Evolutionary conservation across 2,329 filamentous ascomycete species (phyloP), one percentile per base, ranked within the genome.

Genomic region (Aspergillus neotritici): DNA sequence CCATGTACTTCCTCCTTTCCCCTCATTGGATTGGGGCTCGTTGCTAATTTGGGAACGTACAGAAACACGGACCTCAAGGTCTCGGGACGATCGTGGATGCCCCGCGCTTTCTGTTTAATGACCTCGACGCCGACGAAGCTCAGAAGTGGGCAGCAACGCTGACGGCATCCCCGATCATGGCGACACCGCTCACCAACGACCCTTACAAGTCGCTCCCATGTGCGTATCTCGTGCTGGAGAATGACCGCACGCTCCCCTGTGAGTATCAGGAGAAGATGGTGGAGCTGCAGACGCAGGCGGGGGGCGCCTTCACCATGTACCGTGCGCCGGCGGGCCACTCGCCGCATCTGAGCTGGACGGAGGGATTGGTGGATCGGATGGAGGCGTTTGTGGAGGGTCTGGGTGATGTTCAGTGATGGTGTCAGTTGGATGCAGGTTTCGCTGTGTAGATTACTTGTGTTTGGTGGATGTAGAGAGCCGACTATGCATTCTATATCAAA

Each of bases 231-330:
- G 51, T 66, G 1, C 31, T 61, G 1, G 61, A 64, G 15, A 42
- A 50, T 0, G 64, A 66, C 39, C 8, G 37, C n/a, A 57, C 48
- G 2, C 29, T 67, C n/a, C 54, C 58, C 0, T 54, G 53, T 36
- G 57, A 54, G 8, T 64, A 63, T 31, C 60, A 66, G 11, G 60
- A 66, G 34, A 41, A 37, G 1, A 67, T 66, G 61, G 49, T 56
- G 2, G 51, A 51, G 1, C 31, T 50, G 3, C 62, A 64, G 28
- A 42, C 17, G 6, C 33, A 52, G 32, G 32, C 29, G 3, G 34
- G 30, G 12, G n/a, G 25, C 9, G 34, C 40, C 0, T 62, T 64
- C 32, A 60, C 47, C 0, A 33, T 60, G 2, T 64, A 62, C 40
- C 38, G 33, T 14, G 56, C 52, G 0, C 44, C 54, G 1, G 36